These are phyloP conservation scores for Friedmanniomyces endolithicus DNA, from an alignment of 495 filamentous ascomycete species.

Conservation along the genomic window DNA sequence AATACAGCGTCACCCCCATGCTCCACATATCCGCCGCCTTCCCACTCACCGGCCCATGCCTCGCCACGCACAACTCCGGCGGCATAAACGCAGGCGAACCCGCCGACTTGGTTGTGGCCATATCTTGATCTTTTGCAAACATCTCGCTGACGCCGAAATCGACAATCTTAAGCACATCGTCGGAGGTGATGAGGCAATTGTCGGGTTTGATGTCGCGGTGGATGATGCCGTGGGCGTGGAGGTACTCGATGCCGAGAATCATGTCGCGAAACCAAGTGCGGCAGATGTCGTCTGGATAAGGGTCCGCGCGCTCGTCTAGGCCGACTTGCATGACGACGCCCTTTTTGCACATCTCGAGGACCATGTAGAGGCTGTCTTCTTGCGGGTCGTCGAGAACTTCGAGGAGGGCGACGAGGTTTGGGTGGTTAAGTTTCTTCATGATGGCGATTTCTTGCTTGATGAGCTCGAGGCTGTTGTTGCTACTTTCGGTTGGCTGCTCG, in stretches of 20 bases:
- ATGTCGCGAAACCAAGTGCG: slow-evolving; percentile 90
- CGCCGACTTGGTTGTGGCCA: slow-evolving; percentile 88
- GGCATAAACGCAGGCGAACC: slow-evolving; percentile 93
- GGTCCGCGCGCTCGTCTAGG: slow-evolving; percentile 66
- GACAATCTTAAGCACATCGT: slow-evolving; percentile 89
- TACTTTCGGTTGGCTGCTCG: background rate
- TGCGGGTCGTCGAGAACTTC: slow-evolving; percentile 93
- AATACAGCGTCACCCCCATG: slow-evolving; percentile 94
- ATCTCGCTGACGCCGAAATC: slow-evolving; percentile 98
- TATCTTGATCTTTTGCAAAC: slow-evolving; percentile 79
- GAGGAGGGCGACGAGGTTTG: slow-evolving; percentile 80
- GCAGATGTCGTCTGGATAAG: slow-evolving; percentile 73
- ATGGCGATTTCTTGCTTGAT: slow-evolving; percentile 97
- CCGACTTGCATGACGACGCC: slow-evolving; percentile 96
- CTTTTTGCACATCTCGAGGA: slow-evolving; percentile 97
- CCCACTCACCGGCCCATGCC: slow-evolving; percentile 78
- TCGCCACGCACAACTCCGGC: slow-evolving; percentile 80
- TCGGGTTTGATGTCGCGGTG: slow-evolving; percentile 98
- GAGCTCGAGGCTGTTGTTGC: slow-evolving; percentile 59
- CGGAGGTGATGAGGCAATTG: slow-evolving; percentile 79
- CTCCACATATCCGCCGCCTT: slow-evolving; percentile 95
- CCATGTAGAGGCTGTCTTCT: slow-evolving; percentile 95
- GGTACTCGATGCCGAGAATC: slow-evolving; percentile 89
- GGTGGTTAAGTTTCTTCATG: slow-evolving; percentile 96
- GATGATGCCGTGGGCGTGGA: slow-evolving; percentile 89